Base-by-base conservation (phyloP, 2,329 filamentous ascomycete genomes). In the Penicillium occitanis region DNA sequence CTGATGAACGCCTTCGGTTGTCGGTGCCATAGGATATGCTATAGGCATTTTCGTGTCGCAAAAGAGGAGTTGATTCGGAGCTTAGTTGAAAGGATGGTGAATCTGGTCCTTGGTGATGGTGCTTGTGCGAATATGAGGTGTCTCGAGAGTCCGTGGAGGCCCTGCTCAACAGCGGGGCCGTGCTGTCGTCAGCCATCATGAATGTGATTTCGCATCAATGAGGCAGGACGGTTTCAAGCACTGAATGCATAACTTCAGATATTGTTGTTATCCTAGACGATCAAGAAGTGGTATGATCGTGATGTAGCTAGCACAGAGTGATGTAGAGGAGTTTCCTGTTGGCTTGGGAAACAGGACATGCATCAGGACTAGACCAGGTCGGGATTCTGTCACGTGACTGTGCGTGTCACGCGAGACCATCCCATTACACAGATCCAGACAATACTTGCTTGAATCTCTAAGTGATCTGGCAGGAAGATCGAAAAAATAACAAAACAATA, bases 1-100 rank as follows among this genome's bases (percentile, higher is more conserved):
- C 73, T 51, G 73, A 61, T 61, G 69, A 55, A 69, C 71, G 62
- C 60, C 66, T 61, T 63, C 68, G 59, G 66, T 69, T 66, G 58
- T 73, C 70, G n/a, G 72, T 73, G 61, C 74, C 72, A 64, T 80
- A 79, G 17, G 67, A 68, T 33, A 69, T 60, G 19, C 72, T 59
- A 19, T 76, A 75, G 67, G 77, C 72, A 59, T 78, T 73, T 25
- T 73, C 75, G 64, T 72, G 75, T 35, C 73, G 71, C 17, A 81
- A 72, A 17, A 81, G 75, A 28, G 80, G 80, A 30, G 80, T 80
- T 13, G 78, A 80, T 71, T 81, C 80, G 22, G 78, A 79, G 10
- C 77, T 75, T 17, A 77, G 66, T 64, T 76, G 72, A 58, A 76
- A 79, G 19, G 76, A 70, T 19, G 61, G 61, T 17, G 65, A 64